phyloP scores from a whole-genome alignment of 2,329 filamentous ascomycete genomes.

The Lomentospora prolificans region DNA sequence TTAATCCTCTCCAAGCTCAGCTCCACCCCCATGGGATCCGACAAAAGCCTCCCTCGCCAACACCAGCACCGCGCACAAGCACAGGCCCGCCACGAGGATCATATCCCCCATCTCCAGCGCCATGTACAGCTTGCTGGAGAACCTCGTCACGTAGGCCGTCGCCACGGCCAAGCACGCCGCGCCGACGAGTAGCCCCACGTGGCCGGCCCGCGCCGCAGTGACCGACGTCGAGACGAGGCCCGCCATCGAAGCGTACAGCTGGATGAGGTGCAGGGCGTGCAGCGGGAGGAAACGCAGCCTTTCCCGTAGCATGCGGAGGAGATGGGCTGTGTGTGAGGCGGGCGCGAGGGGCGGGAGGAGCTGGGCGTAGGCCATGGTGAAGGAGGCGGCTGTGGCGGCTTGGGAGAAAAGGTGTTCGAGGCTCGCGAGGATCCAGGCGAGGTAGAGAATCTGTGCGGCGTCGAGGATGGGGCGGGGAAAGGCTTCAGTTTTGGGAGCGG shows the following conservation, averaged over 20 bases:
- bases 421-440: not conserved
- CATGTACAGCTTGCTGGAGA: conserved; percentile 3
- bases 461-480: not conserved
- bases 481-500: not conserved
- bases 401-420: not conserved
- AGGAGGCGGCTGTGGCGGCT: not conserved
- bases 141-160: not conserved
- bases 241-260: not conserved
- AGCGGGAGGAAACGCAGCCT: not conserved
- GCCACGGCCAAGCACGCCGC: not conserved
- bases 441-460: not conserved
- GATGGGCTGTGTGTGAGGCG: not conserved
- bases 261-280: not conserved
- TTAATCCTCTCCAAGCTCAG: not conserved
- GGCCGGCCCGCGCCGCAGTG: not conserved
- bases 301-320: not conserved
- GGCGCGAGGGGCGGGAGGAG: not conserved
- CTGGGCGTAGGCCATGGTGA: not conserved
- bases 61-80: not conserved
- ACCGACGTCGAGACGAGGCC: not conserved
- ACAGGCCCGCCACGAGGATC: not conserved
- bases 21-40: not conserved
- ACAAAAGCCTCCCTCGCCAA: not conserved
- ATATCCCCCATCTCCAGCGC: not conserved
- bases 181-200: not conserved